These are phyloP conservation scores for Fusarium newnesense DNA, from an alignment of 2,329 filamentous ascomycete species.

Conservation along the genomic window DNA sequence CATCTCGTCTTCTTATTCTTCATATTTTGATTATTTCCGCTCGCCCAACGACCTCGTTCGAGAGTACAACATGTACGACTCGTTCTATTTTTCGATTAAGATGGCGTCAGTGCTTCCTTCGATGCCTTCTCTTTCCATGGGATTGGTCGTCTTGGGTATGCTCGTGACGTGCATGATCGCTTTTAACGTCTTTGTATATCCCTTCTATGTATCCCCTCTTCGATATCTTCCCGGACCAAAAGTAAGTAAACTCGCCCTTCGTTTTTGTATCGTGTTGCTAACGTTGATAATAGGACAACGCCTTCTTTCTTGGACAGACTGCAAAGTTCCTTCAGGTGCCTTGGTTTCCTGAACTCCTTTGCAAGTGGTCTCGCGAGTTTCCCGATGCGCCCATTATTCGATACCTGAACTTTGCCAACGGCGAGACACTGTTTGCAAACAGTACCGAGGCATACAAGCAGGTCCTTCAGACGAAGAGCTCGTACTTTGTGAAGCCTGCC, in stretches of 20 bases:
- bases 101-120: not conserved
- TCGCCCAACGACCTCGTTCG: not conserved
- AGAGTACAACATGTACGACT: not conserved
- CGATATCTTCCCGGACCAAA: conserved; percentile 57
- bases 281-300: conserved; percentile 47
- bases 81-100: not conserved
- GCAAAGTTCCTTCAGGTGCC: conserved; percentile 44
- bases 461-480: conserved; percentile 42
- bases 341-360: conserved; percentile 46
- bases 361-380: conserved; percentile 43
- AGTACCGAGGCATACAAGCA: conserved; percentile 42
- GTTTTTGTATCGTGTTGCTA: not conserved
- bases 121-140: not conserved
- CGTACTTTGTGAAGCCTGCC: conserved; percentile 42
- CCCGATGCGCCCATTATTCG: conserved; percentile 45
- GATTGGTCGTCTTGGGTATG: not conserved
- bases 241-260: conserved; percentile 38
- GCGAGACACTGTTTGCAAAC: conserved; percentile 42
- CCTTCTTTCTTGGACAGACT: conserved; percentile 54
- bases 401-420: conserved; percentile 43
- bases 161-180: not conserved
- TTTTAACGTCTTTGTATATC: conserved; percentile 53
- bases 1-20: not conserved
- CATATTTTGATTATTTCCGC: not conserved
- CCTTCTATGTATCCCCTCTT: conserved; percentile 55